Percentiles rank a stretch among this genome's conserved stretches.
phyloP scores from a whole-genome alignment of 495 filamentous ascomycete genomes.

The Aspergillus ellipticus region DNA sequence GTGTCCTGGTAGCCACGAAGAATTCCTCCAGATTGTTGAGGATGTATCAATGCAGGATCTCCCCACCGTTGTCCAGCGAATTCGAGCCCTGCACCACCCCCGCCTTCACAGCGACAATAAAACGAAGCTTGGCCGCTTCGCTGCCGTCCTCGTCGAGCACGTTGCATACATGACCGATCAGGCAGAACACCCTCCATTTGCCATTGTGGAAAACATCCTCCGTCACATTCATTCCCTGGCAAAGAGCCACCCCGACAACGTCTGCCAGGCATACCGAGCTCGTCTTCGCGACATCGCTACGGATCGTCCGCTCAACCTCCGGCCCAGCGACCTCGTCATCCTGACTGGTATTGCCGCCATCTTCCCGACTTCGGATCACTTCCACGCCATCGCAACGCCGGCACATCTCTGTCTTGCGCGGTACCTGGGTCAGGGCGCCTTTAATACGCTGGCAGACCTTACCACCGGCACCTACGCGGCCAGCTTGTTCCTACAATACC shows the following conservation, averaged over 20 bases:
- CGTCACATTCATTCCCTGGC: constrained; percentile 84
- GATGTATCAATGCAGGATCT: constrained; percentile 58
- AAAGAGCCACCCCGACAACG: constrained; percentile 72
- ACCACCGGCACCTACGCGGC: constrained; percentile 72
- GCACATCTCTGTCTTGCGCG: constrained; percentile 74
- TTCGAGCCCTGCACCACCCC: constrained; percentile 85
- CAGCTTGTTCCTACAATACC: constrained; percentile 75
- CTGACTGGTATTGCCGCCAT: constrained; percentile 78
- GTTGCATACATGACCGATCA: constrained; percentile 62
- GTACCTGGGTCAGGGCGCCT: constrained; percentile 75
- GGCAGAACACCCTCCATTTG: constrained; percentile 48
- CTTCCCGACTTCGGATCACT: constrained; percentile 95
- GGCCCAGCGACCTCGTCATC: constrained; percentile 71
- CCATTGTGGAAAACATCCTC: constrained; percentile 61
- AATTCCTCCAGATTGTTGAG: constrained; percentile 64
- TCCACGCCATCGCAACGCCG: constrained; percentile 88
- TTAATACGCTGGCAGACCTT: constrained; percentile 59
- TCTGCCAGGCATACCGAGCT: constrained; percentile 70
- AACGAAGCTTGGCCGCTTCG: constrained; percentile 69
- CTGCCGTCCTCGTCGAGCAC: constrained; percentile 72
- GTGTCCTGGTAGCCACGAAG: constrained; percentile 73
- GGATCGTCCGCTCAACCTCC: constrained; percentile 56
- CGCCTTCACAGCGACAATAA: constrained; percentile 83
- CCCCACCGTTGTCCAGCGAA: constrained; percentile 78
- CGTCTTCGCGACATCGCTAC: constrained; percentile 64